A percentile compares a stretch with the other conserved stretches of the same genome.
Evolutionary conservation across 129 eudicot species (phyloP).

Genomic region (Arctium lappa): DNA sequence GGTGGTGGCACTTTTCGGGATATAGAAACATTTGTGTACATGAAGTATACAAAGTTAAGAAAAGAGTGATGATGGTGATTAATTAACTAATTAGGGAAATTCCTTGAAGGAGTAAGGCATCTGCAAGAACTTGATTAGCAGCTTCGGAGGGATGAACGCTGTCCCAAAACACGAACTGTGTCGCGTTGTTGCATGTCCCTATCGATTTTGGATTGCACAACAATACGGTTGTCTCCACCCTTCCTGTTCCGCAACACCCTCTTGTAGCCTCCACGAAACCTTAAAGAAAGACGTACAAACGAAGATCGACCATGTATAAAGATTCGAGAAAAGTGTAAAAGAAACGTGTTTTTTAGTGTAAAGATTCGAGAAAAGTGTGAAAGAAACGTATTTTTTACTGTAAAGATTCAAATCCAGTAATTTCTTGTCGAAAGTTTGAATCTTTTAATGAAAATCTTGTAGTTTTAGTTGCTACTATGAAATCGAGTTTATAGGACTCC

Average conservation of each 20-base stretch:
- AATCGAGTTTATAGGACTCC: no score
- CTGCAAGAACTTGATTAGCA: slow-evolving; percentile 82
- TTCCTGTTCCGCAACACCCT: slow-evolving; percentile 96
- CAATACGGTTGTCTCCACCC: slow-evolving; percentile 64
- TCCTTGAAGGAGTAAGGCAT: slow-evolving; percentile 62
- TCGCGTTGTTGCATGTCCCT: slow-evolving; percentile 83
- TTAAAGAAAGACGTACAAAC: not conserved
- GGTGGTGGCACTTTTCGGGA: not conserved
- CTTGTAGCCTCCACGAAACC: slow-evolving; percentile 80
- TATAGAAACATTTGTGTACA: slow-evolving; percentile 30
- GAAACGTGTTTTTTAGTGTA: not conserved
- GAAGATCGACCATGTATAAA: not conserved
- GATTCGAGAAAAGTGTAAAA: not conserved
- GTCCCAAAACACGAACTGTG: slow-evolving; percentile 89
- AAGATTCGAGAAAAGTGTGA: not conserved
- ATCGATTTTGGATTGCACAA: slow-evolving; percentile 78
- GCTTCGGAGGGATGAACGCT: slow-evolving; percentile 94
- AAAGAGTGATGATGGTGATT: not conserved
- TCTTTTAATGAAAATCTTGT: not conserved
- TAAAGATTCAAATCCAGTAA: not conserved
- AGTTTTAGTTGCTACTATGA: not conserved
- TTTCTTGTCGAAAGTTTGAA: not conserved
- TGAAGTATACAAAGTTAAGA: slow-evolving; percentile 29
- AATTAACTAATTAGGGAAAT: slow-evolving; percentile 58
- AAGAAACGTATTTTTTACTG: no score